These are phyloP conservation scores for Annulohypoxylon nitens DNA, from an alignment of 495 filamentous ascomycete species.

Conservation along the genomic window DNA sequence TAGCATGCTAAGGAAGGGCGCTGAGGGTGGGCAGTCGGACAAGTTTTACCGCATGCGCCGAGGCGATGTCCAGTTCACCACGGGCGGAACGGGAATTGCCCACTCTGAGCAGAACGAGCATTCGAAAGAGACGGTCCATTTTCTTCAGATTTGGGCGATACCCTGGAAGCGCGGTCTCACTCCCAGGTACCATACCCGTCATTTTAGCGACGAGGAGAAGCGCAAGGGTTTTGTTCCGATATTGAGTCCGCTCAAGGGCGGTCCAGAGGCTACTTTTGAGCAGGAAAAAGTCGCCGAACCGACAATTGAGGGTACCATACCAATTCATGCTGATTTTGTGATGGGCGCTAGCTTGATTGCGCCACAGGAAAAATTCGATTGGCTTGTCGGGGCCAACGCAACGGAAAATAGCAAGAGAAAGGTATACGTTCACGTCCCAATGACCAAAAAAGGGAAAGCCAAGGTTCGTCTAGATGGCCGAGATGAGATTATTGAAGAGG, in stretches of 20 bases:
- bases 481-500: slow-evolving; percentile 75
- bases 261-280: slow-evolving; percentile 67
- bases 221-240: slow-evolving; percentile 74
- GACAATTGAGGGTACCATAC: slow-evolving; percentile 72
- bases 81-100: slow-evolving; percentile 80
- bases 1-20: slow-evolving; percentile 72
- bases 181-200: slow-evolving; percentile 77
- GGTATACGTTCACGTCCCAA: slow-evolving; percentile 80
- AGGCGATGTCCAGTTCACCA: slow-evolving; percentile 87
- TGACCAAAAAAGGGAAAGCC: slow-evolving; percentile 77
- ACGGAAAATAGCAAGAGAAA: slow-evolving; percentile 69
- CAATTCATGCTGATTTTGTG: slow-evolving; percentile 82
- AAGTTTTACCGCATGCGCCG: slow-evolving; percentile 78
- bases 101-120: slow-evolving; percentile 83
- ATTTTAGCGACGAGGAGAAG: slow-evolving; percentile 77
- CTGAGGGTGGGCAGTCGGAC: slow-evolving; percentile 64
- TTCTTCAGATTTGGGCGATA: slow-evolving; percentile 85
- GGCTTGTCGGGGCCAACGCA: slow-evolving; percentile 69
- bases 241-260: slow-evolving; percentile 76
- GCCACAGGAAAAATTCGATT: slow-evolving; percentile 67
- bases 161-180: slow-evolving; percentile 76
- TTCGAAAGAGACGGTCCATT: slow-evolving; percentile 73
- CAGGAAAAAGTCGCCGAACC: slow-evolving; percentile 71
- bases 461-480: slow-evolving; percentile 72
- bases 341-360: slow-evolving; percentile 79